Conservation (phyloP, 257 asterid species). For the Paulownia fortunei region DNA sequence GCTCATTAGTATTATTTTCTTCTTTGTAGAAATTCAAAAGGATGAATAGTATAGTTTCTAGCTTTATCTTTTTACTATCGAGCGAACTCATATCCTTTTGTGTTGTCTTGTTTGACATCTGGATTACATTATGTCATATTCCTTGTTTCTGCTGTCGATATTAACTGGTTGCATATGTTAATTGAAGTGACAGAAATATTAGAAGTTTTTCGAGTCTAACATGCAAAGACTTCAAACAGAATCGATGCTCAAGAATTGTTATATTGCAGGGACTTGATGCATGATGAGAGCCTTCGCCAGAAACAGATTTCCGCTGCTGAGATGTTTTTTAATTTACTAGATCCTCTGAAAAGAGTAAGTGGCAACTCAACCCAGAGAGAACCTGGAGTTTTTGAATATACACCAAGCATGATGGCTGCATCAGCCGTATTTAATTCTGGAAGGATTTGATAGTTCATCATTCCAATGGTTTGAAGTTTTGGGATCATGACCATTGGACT, state of each 20-base stretch:
- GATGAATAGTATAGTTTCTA: not conserved
- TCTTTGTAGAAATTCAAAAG: not conserved
- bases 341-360: slow-evolving; percentile 40
- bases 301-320: slow-evolving; percentile 71
- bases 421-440: slow-evolving; percentile 53
- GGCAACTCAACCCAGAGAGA: slow-evolving; percentile 27
- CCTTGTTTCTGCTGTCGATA: not conserved
- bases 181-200: not conserved
- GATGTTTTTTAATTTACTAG: slow-evolving; percentile 55
- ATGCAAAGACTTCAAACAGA: not conserved
- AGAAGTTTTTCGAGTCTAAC: not conserved
- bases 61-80: not conserved
- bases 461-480: too few relatives aligned
- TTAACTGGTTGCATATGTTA: not conserved
- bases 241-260: not conserved
- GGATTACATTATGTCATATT: not conserved
- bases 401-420: slow-evolving; percentile 87
- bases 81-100: not conserved
- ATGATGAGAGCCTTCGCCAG: slow-evolving; percentile 56
- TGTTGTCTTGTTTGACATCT: not conserved
- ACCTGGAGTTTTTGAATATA: slow-evolving; percentile 19
- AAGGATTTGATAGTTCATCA: slow-evolving; percentile 24
- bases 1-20: not conserved
- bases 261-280: slow-evolving; percentile 60
- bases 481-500: too few relatives aligned